Conservation (phyloP, 176 grass and related monocot genomes). For the Puccinellia tenuiflora region DNA sequence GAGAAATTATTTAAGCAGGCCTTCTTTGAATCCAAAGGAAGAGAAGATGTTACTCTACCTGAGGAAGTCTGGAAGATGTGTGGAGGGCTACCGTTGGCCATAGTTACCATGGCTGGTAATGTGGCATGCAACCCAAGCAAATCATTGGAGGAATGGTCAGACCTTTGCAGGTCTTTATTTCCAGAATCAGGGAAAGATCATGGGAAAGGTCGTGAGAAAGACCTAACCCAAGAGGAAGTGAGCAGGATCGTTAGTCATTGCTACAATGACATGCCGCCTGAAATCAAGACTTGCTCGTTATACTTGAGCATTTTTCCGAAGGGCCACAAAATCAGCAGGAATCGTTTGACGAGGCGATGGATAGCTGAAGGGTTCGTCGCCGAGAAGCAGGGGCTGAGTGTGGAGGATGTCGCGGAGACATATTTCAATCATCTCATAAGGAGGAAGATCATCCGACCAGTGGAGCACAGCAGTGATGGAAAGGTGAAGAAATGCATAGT, state of each 20-base stretch:
- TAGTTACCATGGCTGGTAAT: neutral
- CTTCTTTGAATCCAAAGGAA: neutral
- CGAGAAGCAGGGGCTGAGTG: too few species aligned
- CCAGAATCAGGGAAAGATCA: neutral
- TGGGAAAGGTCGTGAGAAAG: neutral
- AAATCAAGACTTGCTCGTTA: too few species aligned
- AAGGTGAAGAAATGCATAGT: too few species aligned
- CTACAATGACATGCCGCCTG: neutral
- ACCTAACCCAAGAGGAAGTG: neutral
- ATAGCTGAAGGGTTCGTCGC: too few species aligned
- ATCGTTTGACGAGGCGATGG: too few species aligned
- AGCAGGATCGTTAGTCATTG: neutral
- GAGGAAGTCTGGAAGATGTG: too few species aligned
- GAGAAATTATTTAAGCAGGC: neutral
- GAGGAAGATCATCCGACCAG: too few species aligned
- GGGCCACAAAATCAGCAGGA: too few species aligned
- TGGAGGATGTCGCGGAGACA: too few species aligned
- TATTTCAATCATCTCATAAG: too few species aligned
- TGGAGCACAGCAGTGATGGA: too few species aligned
- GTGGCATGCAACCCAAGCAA: neutral
- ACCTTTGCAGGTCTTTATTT: neutral
- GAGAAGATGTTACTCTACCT: neutral
- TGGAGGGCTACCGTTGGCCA: neutral
- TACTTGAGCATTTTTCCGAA: too few species aligned
- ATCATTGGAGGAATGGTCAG: neutral